Evolutionary conservation across 192 early-diverging fungal species (phyloP), one percentile per base, ranked within the genome.

Genomic region (Coemansia sp.): DNA sequence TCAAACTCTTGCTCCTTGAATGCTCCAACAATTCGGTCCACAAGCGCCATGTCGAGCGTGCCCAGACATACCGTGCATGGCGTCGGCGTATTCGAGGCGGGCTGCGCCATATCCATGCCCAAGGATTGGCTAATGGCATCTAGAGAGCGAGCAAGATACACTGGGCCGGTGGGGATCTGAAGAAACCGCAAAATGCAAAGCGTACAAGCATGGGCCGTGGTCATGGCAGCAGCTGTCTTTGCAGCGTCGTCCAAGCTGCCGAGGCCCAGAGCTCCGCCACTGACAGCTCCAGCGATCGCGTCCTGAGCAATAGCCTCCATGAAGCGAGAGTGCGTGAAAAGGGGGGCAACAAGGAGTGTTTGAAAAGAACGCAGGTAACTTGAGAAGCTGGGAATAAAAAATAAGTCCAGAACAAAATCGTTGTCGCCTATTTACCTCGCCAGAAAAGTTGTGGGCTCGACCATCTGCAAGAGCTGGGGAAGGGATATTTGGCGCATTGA

Each of bases 41-140:
- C 51, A 19, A 66, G 25, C 0, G 25, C 57, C 27, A 58, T 31
- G 32, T 58, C 27, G 8, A 82, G 70, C 1, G 59, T 64, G 0
- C 65, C 70, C 31, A 82, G 57, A 25, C 79, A 82, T 14, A 64
- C 59, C 1, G 70, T 45, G 56, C 79, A 82, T 2, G 66, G 64
- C 0, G 12, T 45, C 27, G 37, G 12, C 17, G 19, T 19, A 36
- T 19, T 14, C 15, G 4, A 19, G 8, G 1, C 10, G 6, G 35
- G 19, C 17, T 22, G 19, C 6, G 14, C 20, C 2, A n/a, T 3
- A 2, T 60, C 60, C 0, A 66, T 24, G 10, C 41, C 67, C 2
- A 80, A 38, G 17, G 22, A 22, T 10, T 36, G 36, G 25, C 40
- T 54, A 53, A 67, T 39, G 0, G 15, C 27, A 11, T 32, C 39